Base-by-base conservation (phyloP, 208 protist genomes). In the Angomonas deanei region DNA sequence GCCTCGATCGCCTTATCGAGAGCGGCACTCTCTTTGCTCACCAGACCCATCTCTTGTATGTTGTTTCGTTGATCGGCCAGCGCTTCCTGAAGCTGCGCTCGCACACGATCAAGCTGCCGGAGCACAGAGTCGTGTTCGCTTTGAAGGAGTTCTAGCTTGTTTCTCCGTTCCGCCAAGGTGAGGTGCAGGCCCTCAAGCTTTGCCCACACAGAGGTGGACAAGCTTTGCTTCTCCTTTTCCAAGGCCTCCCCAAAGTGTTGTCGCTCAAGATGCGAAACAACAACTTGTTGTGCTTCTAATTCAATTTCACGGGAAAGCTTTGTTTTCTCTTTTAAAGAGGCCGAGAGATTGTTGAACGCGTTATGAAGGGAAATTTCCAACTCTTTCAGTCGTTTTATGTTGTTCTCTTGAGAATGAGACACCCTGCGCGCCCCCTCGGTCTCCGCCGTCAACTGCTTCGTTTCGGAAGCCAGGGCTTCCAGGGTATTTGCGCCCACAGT, bases 1-100 rank as follows among this genome's bases (percentile, higher is more conserved):
- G 30, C 66, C 30, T 30, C 53, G n/a, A 88, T 76, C 13, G 74
- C 62, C 27, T 42, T 23, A 70, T 86, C 82, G 28, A 80, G 48
- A 27, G 50, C 55, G 17, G 42, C 67, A 10, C 54, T 56, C 33
- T 77, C 66, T 2, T 62, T 39, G 24, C 80, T 52, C 17, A 92
- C 72, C 1, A 74, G 64, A 36, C 71, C 71, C 36, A 89, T 56
- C 17, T 74, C 66, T 17, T 61, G 59, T 39, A 80, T 39, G 48
- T 71, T 81, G 34, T 82, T 74, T 11, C 33, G 50, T 49, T 86
- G 78, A 24, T 88, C 82, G 11, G 55, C 54, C 8, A 86, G 66
- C 10, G 67, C 66, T 3, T 68, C 59, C 21, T 68, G 70, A 15
- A 88, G 61, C 6, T 55, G 48, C 19, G 30, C 21, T 34, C 77